phyloP scores from a whole-genome alignment of 202 grass and related monocot genomes.

The Panicum virgatum region DNA sequence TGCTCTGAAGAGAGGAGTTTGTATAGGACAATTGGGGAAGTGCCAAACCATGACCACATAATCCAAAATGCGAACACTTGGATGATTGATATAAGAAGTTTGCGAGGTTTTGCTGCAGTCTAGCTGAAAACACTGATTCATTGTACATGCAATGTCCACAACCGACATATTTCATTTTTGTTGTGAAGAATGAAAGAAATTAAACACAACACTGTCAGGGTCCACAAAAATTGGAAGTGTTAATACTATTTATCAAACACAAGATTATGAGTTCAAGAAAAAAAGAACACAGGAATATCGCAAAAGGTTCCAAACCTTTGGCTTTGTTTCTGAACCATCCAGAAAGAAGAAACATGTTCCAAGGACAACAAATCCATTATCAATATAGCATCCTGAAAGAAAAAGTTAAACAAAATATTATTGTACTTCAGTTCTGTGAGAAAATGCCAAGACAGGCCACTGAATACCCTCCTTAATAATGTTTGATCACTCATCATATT shows the following conservation, averaged over 20 bases:
- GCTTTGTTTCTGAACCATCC: conserved; percentile 90
- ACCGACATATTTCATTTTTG: neutral
- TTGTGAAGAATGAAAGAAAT: too few species aligned
- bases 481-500: neutral
- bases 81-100: neutral
- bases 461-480: neutral
- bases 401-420: conserved; percentile 35
- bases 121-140: neutral
- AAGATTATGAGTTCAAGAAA: neutral
- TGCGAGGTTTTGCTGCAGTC: neutral
- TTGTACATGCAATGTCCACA: neutral
- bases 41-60: neutral
- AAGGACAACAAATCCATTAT: conserved; percentile 74
- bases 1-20: neutral
- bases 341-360: conserved; percentile 85
- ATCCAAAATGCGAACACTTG: neutral
- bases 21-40: neutral
- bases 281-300: neutral
- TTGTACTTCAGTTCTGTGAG: neutral
- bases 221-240: too few species aligned
- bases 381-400: conserved; percentile 73
- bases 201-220: too few species aligned
- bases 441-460: conserved; percentile 17
- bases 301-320: conserved; percentile 61
- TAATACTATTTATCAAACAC: conserved; percentile 11